Evolutionary conservation across 176 grass and related monocot genomes (phyloP).

Genomic region (Oryza meridionalis): DNA sequence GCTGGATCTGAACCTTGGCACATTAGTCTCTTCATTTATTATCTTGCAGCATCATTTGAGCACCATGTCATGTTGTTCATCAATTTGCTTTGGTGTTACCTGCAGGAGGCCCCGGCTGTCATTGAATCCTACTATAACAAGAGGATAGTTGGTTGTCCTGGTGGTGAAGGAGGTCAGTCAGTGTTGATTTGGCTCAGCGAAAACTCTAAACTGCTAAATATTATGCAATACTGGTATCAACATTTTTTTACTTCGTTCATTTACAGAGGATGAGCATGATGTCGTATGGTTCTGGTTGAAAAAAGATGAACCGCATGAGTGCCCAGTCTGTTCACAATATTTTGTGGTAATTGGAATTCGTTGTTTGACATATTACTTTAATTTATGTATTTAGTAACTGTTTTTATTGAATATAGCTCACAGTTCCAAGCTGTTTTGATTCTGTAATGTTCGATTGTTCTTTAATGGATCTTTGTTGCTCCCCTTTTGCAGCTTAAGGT

Average conservation of each 20-base stretch:
- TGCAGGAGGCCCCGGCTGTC: slow-evolving; percentile 89
- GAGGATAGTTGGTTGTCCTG: slow-evolving; percentile 92
- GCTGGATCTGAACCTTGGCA: background rate
- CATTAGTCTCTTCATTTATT: background rate
- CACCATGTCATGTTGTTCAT: slow-evolving; percentile 32
- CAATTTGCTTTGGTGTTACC: slow-evolving; percentile 31
- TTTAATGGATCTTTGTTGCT: slow-evolving; percentile 11
- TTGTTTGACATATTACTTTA: slow-evolving; percentile 15
- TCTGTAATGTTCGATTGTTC: background rate
- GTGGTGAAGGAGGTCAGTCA: slow-evolving; percentile 88
- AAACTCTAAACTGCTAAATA: slow-evolving; percentile 4
- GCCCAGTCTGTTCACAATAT: slow-evolving; percentile 92
- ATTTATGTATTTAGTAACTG: background rate
- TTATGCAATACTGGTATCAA: slow-evolving; percentile 15
- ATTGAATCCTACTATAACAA: slow-evolving; percentile 89
- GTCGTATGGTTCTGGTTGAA: slow-evolving; percentile 99
- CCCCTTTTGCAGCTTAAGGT: slow-evolving; percentile 81
- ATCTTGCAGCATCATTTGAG: background rate
- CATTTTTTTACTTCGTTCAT: slow-evolving; percentile 21
- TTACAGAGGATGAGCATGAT: slow-evolving; percentile 98
- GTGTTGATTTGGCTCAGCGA: slow-evolving; percentile 29
- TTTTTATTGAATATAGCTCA: background rate
- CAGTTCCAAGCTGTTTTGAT: background rate
- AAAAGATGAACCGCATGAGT: slow-evolving; percentile 92
- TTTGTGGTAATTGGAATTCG: slow-evolving; percentile 70